phyloP scores from a whole-genome alignment of 257 asterid genomes.

The Asclepias syriaca region DNA sequence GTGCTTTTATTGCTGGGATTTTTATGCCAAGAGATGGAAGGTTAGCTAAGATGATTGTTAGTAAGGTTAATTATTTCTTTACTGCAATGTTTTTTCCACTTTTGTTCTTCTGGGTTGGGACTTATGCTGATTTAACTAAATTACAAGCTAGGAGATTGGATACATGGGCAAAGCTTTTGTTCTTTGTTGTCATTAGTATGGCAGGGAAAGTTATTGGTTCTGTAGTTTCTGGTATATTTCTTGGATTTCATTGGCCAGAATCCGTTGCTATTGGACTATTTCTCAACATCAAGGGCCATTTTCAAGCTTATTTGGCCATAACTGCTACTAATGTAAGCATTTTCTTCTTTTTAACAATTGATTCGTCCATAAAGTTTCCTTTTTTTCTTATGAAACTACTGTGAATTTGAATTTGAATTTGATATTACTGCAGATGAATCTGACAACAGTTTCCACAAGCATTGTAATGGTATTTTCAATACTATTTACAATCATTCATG shows the following conservation, averaged over 20 bases:
- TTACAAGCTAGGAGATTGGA: conserved; percentile 28
- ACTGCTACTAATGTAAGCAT: conserved; percentile 49
- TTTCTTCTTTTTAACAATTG: no score
- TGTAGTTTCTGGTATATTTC: conserved; percentile 50
- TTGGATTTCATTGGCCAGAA: conserved; percentile 90
- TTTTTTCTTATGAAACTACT: no score
- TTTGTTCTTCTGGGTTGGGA: conserved; percentile 88
- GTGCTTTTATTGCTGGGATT: conserved; percentile 79
- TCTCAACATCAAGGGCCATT: conserved; percentile 84
- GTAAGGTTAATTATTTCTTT: conserved; percentile 66
- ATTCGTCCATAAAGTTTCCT: no score
- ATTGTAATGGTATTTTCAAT: conserved; percentile 53
- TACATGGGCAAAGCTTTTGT: conserved; percentile 45
- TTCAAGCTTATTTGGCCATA: conserved; percentile 72
- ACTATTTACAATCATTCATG: conserved; percentile 52
- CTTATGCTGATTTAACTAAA: conserved; percentile 36
- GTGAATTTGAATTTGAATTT: no score
- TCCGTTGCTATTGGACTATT: conserved; percentile 71
- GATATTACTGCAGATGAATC: conserved; percentile 44
- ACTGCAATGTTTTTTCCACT: conserved; percentile 63
- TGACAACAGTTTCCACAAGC: conserved; percentile 51
- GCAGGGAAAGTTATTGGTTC: conserved; percentile 69
- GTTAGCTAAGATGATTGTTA: conserved; percentile 66
- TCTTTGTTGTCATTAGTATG: conserved; percentile 39
- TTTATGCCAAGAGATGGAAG: conserved; percentile 95